Evolutionary conservation across 495 filamentous ascomycete genomes (phyloP).

Genomic region (Trichocladium uniseriatum): DNA sequence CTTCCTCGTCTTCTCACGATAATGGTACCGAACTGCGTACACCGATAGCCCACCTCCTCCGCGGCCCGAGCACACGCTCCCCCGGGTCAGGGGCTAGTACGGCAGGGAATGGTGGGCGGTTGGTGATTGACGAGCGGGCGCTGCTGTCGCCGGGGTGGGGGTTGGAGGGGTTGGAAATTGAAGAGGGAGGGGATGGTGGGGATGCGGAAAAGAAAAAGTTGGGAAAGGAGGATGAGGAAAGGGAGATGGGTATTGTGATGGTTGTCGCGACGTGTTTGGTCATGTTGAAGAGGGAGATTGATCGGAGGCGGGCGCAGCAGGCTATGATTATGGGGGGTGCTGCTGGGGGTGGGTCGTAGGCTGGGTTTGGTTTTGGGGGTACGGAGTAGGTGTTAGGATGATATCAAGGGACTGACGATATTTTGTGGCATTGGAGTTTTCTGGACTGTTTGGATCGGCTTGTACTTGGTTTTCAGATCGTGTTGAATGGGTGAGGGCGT

Average conservation of each 20-base stretch:
- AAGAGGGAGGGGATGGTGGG: background rate
- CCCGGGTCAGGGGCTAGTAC: conserved; percentile 26
- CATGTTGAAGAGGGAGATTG: conserved; percentile 53
- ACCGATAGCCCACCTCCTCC: conserved; percentile 38
- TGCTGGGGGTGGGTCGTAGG: background rate
- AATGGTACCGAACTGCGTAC: conserved; percentile 14
- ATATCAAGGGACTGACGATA: too few relatives aligned
- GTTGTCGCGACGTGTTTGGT: conserved; percentile 44
- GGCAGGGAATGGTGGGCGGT: too few relatives aligned
- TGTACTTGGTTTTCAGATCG: too few relatives aligned
- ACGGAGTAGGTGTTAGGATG: too few relatives aligned
- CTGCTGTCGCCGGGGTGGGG: conserved; percentile 2
- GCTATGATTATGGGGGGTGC: conserved; percentile 28
- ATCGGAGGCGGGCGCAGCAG: conserved; percentile 41
- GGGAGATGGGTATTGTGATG: conserved; percentile 33
- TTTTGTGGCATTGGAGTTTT: too few relatives aligned
- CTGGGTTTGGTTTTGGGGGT: background rate
- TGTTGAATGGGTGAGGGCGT: too few relatives aligned
- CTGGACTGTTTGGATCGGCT: too few relatives aligned
- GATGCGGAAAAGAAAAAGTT: too few relatives aligned
- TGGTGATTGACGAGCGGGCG: too few relatives aligned
- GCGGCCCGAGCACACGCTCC: conserved; percentile 35
- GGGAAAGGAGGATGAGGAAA: conserved; percentile 6
- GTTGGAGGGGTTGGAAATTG: background rate
- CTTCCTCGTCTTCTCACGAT: background rate